Evolutionary conservation across 768 basidiomycete genomes (phyloP), one percentile per base, ranked within the genome.

Genomic region (Phylloporus rhodoxanthus): DNA sequence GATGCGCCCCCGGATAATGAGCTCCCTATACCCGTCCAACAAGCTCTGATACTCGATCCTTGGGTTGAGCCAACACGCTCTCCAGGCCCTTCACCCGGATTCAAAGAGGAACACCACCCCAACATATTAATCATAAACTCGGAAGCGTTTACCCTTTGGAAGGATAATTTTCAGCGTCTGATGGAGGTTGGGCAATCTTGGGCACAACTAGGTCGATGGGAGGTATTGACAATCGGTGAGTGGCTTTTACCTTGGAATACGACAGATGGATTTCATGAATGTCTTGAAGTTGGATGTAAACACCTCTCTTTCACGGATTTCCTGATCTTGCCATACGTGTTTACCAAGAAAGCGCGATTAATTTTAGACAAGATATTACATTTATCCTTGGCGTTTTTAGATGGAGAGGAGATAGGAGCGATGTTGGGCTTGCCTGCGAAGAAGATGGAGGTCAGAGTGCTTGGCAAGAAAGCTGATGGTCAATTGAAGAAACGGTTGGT

Each of bases 91-190:
- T 50, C 45, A 1, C 71, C 65, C 26, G 46, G 44, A 28, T 44
- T 53, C 20, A 25, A 50, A 20, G 37, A 53, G 10, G 45, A 43
- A 4, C 20, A 2, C 9, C 58, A 63, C 20, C 76, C 75, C 2
- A 68, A 62, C 38, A 65, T 85, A 57, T 63, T 88, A 40, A 78
- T 90, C 13, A 78, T 93, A 57, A 88, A 88, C 60, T 86, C 87
- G 15, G 82, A 88, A 59, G 71, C 66, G 0, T 91, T 91, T 60
- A 87, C 88, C 2, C 70, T 90, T 3, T 92, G 90, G 90, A 76
- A 77, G 40, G 75, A 75, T 40, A 88, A 92, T 62, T 91, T 87
- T 58, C 64, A 69, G 28, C 72, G 81, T 19, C 66, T 90, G 41
- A 58, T 72, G 55, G 73, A 74, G 25, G 66, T 87, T 21, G 71